Evolutionary conservation across 2,329 filamentous ascomycete species (phyloP), one percentile per base, ranked within the genome.

Genomic region (Coniochaeta ligniaria): DNA sequence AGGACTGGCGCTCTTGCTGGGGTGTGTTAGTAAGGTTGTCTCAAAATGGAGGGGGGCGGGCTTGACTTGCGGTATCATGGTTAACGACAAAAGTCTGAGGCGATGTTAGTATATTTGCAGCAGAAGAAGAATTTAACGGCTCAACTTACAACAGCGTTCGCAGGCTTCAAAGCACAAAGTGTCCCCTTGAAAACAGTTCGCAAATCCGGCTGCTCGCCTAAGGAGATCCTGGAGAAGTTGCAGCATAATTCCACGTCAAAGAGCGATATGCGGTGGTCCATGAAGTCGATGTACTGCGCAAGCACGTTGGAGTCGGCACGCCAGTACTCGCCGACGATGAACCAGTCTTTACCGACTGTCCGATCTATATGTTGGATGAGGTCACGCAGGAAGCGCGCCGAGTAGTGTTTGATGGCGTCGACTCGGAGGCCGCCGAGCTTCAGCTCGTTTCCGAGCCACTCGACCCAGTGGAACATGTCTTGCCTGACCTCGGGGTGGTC

Each of bases 251-350:
- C 86, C 0, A 84, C 80, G 71, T 91, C 88, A 68, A 87, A 90
- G 24, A 89, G 74, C 33, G 74, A 75, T 50, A 86, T 77, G 57
- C 81, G 80, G 62, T 82, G 78, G 47, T 83, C 36, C 78, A 87
- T 83, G 28, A 74, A 74, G 41, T 82, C 76, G 52, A 88, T 73
- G 69, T 88, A 90, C 22, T 75, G 71, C 1, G 79, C 71, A 71
- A 90, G 80, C 60, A 81, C 78, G 20, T 78, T 69, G 0, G 82
- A 72, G 60, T 88, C 81, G 55, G 80, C 82, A 35, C 80, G 80
- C 87, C 87, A 91, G 69, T 87, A 90, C 67, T 91, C 88, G 11
- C 86, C 88, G 1, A 91, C 83, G 17, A 89, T 74, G 67, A 90
- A 87, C 71, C 85, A 84, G 16, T 81, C 73, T 14, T 78, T 73